phyloP scores from a whole-genome alignment of 2,329 filamentous ascomycete genomes.

The Phyllosticta citriasiana region DNA sequence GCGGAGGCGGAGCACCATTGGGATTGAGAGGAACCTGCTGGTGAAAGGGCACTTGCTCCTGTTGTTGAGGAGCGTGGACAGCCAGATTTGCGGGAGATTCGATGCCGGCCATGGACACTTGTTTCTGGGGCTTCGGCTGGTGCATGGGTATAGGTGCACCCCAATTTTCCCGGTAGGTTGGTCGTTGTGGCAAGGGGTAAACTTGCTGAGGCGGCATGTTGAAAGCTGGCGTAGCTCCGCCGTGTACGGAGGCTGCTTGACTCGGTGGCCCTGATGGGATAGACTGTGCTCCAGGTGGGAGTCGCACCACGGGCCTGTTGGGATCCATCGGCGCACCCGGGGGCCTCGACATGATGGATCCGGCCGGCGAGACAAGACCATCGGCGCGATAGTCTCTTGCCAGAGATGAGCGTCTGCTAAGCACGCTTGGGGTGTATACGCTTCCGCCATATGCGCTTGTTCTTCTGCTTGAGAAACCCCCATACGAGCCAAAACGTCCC shows the following conservation, averaged over 20 bases:
- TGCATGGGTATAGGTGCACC: constrained; percentile 65
- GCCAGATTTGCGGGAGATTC: constrained; percentile 64
- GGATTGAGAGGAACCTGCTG: constrained; percentile 82
- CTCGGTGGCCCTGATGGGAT: constrained; percentile 7
- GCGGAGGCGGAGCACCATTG: constrained; percentile 52
- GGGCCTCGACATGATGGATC: constrained; percentile 63
- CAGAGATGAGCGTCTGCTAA: constrained; percentile 78
- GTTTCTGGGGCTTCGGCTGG: constrained; percentile 88
- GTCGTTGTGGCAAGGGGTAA: constrained; percentile 45
- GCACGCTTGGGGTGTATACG: constrained; percentile 73
- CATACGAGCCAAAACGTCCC: constrained; percentile 58
- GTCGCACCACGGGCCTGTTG: constrained; percentile 65
- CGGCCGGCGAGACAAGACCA: constrained; percentile 68
- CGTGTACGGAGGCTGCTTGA: constrained; percentile 14
- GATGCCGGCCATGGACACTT: constrained; percentile 85
- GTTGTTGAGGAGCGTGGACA: constrained; percentile 50
- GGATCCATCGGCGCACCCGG: constrained; percentile 48
- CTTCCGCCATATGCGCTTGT: constrained; percentile 79
- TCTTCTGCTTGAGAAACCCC: constrained; percentile 61
- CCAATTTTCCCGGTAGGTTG: constrained; percentile 50
- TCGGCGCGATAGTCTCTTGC: constrained; percentile 60
- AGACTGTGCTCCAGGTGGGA: constrained; percentile 53
- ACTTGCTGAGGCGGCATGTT: constrained; percentile 44
- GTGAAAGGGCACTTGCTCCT: constrained; percentile 79
- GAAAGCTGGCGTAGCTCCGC: constrained; percentile 35